Percentiles rank a stretch among this genome's conserved stretches.
phyloP scores from a whole-genome alignment of 148 eudicot genomes.

The Bassia scoparia region DNA sequence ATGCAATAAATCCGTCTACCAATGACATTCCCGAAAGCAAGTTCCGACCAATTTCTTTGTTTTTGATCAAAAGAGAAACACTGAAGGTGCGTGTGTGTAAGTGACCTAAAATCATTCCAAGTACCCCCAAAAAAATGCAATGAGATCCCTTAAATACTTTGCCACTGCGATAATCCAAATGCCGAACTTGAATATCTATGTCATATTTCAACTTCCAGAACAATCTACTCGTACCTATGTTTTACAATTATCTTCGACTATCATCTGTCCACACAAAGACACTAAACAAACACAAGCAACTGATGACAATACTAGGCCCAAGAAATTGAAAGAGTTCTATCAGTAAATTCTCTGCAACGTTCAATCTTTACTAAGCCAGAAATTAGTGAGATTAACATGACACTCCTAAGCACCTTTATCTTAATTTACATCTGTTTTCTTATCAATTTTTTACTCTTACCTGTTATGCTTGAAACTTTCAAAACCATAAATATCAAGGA shows the following conservation, averaged over 20 bases:
- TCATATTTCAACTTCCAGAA: not conserved
- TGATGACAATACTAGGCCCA: not conserved
- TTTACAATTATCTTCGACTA: not conserved
- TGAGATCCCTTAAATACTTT: not conserved
- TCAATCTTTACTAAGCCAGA: not conserved
- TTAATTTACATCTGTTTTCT: not conserved
- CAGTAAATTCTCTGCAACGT: not conserved
- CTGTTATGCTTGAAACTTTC: constrained; percentile 98
- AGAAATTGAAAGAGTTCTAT: not conserved
- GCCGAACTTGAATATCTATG: not conserved
- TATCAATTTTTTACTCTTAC: constrained; percentile 28
- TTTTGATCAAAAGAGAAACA: not conserved
- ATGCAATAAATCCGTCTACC: not conserved
- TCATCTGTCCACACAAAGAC: not conserved
- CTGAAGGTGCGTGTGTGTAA: not conserved
- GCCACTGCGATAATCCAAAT: not conserved
- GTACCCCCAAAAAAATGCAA: not conserved
- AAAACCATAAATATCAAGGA: constrained; percentile 96
- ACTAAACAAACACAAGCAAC: not conserved
- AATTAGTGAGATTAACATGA: not conserved
- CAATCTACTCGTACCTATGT: not conserved
- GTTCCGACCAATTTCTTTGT: not conserved
- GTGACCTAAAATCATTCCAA: not conserved
- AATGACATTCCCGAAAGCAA: not conserved
- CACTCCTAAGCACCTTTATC: constrained; percentile 4